A percentile compares a stretch with the other conserved stretches of the same genome.
Evolutionary conservation across 768 basidiomycete species (phyloP).

Genomic region (Panaeolus cyanescens): DNA sequence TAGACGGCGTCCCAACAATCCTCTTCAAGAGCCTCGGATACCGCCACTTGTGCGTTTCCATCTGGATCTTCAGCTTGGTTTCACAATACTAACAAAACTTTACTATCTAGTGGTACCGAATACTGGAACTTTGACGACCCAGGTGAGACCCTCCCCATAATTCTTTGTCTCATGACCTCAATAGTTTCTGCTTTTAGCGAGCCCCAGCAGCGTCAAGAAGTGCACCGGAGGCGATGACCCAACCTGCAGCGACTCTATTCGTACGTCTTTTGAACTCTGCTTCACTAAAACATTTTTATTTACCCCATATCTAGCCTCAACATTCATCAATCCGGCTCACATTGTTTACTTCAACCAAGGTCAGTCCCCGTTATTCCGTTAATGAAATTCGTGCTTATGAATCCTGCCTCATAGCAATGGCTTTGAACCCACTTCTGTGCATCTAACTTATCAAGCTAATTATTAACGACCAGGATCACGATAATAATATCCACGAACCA

Average conservation of each 20-base stretch:
- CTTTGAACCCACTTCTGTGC: constrained; percentile 18
- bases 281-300: background rate
- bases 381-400: background rate
- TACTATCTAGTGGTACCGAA: constrained; percentile 18
- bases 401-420: constrained; percentile 11
- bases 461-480: background rate
- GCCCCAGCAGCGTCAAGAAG: constrained; percentile 37
- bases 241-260: constrained; percentile 47
- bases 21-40: constrained; percentile 47
- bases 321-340: constrained; percentile 49
- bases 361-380: constrained; percentile 17
- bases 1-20: constrained; percentile 56
- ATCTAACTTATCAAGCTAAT: constrained; percentile 5
- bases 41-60: constrained; percentile 41
- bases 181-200: constrained; percentile 19
- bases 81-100: background rate
- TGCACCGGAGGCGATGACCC: constrained; percentile 49
- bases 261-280: constrained; percentile 27
- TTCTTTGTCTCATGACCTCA: background rate
- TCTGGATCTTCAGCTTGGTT: background rate
- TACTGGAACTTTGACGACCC: constrained; percentile 54
- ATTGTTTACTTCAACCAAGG: constrained; percentile 47
- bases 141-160: constrained; percentile 6
- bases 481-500: too few relatives aligned
- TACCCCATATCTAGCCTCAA: constrained; percentile 36